A percentile compares a stretch with the other conserved stretches of the same genome.
These are phyloP conservation scores for Hamamelis virginiana DNA, from an alignment of 164 flowering plant species.

Conservation along the genomic window DNA sequence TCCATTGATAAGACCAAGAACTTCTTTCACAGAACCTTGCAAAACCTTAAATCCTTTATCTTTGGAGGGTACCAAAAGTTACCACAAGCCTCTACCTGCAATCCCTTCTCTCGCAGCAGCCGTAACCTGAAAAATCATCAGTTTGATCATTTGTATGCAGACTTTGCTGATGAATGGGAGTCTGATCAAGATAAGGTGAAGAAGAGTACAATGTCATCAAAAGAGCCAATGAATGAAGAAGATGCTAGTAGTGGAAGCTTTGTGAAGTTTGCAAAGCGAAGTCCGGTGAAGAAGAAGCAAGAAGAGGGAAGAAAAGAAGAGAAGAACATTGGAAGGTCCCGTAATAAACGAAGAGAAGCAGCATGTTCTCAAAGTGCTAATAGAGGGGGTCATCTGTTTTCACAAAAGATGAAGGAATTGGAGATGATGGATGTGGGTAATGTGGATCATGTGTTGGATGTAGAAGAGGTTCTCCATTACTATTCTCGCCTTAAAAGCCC, in stretches of 20 bases:
- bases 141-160: constrained; percentile 32
- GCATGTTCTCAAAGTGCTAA: constrained; percentile 7
- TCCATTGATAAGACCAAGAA: constrained; percentile 27
- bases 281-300: constrained; percentile 21
- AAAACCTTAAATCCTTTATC: constrained; percentile 41
- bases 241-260: constrained; percentile 19
- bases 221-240: constrained; percentile 19
- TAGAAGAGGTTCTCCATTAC: constrained; percentile 75
- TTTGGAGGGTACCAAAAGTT: constrained; percentile 44
- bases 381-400: constrained; percentile 25
- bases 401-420: constrained; percentile 59
- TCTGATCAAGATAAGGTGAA: constrained; percentile 13
- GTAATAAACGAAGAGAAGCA: constrained; percentile 12
- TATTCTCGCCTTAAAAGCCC: constrained; percentile 80
- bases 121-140: constrained; percentile 19
- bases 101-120: constrained; percentile 34
- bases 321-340: background rate
- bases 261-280: constrained; percentile 12
- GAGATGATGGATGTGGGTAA: constrained; percentile 58
- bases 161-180: constrained; percentile 31
- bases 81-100: constrained; percentile 37
- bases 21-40: constrained; percentile 26
- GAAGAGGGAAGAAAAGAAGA: constrained; percentile 12
- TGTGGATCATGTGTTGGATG: constrained; percentile 63
- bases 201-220: background rate